Evolutionary conservation across 345 rosid species (phyloP).

Genomic region (Lumnitzera littorea): DNA sequence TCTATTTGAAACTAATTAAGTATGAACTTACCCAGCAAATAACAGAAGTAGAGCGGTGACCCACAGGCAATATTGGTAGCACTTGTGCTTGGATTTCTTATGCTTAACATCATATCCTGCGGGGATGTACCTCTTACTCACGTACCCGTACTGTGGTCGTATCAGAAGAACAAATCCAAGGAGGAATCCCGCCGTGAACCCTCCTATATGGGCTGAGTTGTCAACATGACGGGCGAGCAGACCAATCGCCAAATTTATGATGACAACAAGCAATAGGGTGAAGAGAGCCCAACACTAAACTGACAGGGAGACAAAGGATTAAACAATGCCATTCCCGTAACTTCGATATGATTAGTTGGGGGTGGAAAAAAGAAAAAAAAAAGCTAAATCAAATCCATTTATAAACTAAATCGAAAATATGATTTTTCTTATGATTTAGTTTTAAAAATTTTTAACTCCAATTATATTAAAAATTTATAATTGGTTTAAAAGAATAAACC

Average conservation of each 20-base stretch:
- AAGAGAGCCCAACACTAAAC: conserved; percentile 66
- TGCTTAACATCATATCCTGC: conserved; percentile 50
- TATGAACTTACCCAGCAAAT: conserved; percentile 47
- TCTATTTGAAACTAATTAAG: neutral
- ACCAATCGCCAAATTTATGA: conserved; percentile 70
- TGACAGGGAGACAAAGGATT: conserved; percentile 1
- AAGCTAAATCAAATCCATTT: too few relatives aligned
- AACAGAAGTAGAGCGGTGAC: conserved; percentile 38
- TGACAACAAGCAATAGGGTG: conserved; percentile 53
- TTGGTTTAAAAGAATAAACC: too few relatives aligned
- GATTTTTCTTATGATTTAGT: too few relatives aligned
- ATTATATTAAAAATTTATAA: too few relatives aligned
- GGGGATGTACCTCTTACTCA: conserved; percentile 52
- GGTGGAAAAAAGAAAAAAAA: too few relatives aligned
- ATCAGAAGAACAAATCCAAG: conserved; percentile 77
- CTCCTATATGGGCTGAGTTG: conserved; percentile 92
- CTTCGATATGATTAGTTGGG: too few relatives aligned
- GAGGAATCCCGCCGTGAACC: conserved; percentile 67
- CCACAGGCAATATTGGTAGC: conserved; percentile 53
- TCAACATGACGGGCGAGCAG: conserved; percentile 63
- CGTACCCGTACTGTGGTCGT: conserved; percentile 90
- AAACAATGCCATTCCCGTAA: neutral
- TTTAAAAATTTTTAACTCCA: too few relatives aligned
- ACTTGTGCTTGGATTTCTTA: conserved; percentile 52
- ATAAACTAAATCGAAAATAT: too few relatives aligned